Percentiles rank a stretch among this genome's conserved stretches.
These are phyloP conservation scores for Aspergillus pseudotamarii DNA, from an alignment of 2,329 filamentous ascomycete genomes.

Conservation along the genomic window DNA sequence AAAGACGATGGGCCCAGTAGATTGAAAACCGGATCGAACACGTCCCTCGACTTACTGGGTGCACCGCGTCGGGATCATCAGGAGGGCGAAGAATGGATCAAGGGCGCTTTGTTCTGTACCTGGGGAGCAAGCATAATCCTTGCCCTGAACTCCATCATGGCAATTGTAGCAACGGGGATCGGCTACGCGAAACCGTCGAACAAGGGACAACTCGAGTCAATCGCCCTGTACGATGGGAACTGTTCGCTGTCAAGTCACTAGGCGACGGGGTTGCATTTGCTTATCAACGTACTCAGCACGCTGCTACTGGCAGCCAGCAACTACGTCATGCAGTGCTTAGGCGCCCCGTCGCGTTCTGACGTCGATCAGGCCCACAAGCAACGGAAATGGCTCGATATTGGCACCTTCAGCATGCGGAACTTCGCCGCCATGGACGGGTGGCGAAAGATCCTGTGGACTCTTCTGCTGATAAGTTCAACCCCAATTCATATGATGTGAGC, in stretches of 20 bases:
- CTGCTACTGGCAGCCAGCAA: slow-evolving; percentile 51
- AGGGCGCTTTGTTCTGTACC: not conserved
- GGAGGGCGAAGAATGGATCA: not conserved
- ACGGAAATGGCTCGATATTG: slow-evolving; percentile 49
- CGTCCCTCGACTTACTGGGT: not conserved
- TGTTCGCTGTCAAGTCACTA: slow-evolving; percentile 14
- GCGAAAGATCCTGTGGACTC: slow-evolving; percentile 16
- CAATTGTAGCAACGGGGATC: not conserved
- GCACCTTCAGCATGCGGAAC: slow-evolving; percentile 40
- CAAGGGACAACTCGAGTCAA: not conserved
- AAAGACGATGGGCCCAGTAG: not conserved
- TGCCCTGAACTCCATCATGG: not conserved
- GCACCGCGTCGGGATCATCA: not conserved
- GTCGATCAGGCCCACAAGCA: slow-evolving; percentile 51
- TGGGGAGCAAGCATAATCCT: not conserved
- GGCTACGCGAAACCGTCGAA: not conserved
- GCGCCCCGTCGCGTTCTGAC: slow-evolving; percentile 53
- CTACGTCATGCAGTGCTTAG: slow-evolving; percentile 57
- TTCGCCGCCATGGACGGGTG: slow-evolving; percentile 35
- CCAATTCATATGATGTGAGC: slow-evolving; percentile 19
- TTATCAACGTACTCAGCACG: slow-evolving; percentile 53
- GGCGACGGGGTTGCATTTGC: slow-evolving; percentile 42
- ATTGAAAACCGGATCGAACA: not conserved
- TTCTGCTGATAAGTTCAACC: slow-evolving; percentile 17
- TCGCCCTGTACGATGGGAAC: slow-evolving; percentile 11